Evolutionary conservation across 371 early-diverging fungal genomes (phyloP), one percentile per base, ranked within the genome.

Genomic region (Mortierella sp.): DNA sequence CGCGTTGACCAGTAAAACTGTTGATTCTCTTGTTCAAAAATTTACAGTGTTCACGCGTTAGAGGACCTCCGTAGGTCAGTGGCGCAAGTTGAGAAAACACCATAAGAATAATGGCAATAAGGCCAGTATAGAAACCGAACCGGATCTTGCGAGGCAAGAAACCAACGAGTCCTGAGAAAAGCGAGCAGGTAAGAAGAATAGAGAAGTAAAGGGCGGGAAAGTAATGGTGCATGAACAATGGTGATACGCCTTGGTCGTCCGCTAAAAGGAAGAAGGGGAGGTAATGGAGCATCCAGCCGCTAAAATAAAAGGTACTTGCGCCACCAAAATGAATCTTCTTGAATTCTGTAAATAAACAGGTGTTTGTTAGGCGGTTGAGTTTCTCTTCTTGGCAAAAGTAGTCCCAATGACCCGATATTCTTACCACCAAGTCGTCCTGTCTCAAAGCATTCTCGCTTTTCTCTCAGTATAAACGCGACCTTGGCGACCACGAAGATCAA

Each of bases 211-310:
- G 47, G 5, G 76, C 51, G 0, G 68, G 76, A 32, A 70, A 71
- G 67, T 76, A 76, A 34, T 76, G 71, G 23, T 76, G 71, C 22
- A 66, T 54, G 64, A 59, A 71, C 34, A 70, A 54, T 17, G 59
- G 45, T n/a, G 45, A 45, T 17, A 17, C 15, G 45, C 3, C 45
- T 8, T 45, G 45, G n/a, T 45, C 12, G n/a, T 45, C 15, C 15
- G 8, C 45, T 4, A 45, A 3, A 45, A 66, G 45, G 60, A 76
- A 62, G 49, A 67, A 76, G 23, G 71, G 76, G 0, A 71, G 13
- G n/a, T 71, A 70, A 56, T 76, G 68, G 19, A 63, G 0, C 13
- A 64, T 68, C 76, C 76, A 76, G 19, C 61, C 35, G 0, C 37
- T 53, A 61, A 75, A 75, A 62, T 56, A 75, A 17, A 23, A n/a